These are phyloP conservation scores for Paramyrothecium sp. DNA, from an alignment of 2,329 filamentous ascomycete species.

Conservation along the genomic window DNA sequence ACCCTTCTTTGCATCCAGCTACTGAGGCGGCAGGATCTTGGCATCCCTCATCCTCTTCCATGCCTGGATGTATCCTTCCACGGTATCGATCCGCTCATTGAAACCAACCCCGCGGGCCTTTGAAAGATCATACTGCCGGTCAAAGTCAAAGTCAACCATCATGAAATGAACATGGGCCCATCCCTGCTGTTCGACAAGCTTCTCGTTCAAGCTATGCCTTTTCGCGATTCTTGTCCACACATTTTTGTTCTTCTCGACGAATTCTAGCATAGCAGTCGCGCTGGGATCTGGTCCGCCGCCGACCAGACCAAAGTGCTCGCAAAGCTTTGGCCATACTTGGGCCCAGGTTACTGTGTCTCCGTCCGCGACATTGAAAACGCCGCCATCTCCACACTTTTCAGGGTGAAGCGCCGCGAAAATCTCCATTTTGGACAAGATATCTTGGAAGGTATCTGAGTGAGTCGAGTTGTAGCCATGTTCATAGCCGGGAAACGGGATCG, in stretches of 20 bases:
- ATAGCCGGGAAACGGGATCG: conserved; percentile 10
- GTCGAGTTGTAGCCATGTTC: conserved; percentile 7
- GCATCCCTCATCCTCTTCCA: conserved; percentile 13
- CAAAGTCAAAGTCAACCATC: conserved; percentile 14
- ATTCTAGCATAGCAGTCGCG: conserved; percentile 5
- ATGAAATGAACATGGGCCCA: conserved; percentile 11
- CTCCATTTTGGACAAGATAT: conserved; percentile 12
- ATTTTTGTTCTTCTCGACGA: conserved; percentile 7
- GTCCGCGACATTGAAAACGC: conserved; percentile 12
- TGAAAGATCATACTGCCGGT: conserved; percentile 14
- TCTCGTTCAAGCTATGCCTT: conserved; percentile 6
- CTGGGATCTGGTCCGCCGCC: conserved; percentile 1
- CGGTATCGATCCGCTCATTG: conserved; percentile 10
- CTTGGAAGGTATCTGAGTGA: conserved; percentile 15
- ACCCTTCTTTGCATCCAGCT: too few relatives aligned
- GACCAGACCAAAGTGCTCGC: conserved; percentile 10
- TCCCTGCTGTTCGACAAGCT: background rate
- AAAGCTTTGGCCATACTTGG: conserved; percentile 12
- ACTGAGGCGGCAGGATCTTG: conserved; percentile 8
- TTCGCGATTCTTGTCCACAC: conserved; percentile 8
- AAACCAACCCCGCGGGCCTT: conserved; percentile 11
- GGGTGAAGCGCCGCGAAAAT: conserved; percentile 12
- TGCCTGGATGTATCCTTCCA: conserved; percentile 5
- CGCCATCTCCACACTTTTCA: conserved; percentile 8
- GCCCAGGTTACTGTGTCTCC: conserved; percentile 10